Conservation (phyloP, 2,329 filamentous ascomycete genomes). For the Harringtonia aguacate region DNA sequence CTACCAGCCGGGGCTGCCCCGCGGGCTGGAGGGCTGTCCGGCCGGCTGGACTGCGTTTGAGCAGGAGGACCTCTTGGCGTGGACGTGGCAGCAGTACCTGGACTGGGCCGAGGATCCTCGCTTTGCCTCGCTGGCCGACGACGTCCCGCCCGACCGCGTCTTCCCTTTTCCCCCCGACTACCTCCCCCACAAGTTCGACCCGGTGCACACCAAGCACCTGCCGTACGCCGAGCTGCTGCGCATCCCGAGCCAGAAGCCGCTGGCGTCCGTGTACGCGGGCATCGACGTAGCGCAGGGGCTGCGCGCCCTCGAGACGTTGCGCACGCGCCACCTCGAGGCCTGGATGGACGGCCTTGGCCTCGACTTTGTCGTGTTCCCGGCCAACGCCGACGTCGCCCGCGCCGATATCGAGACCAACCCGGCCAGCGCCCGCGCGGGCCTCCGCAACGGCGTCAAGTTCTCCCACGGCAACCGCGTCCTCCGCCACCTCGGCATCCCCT, state of each 20-base stretch:
- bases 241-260: too few relatives aligned
- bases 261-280: too few relatives aligned
- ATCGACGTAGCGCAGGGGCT: too few relatives aligned
- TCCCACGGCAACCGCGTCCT: conserved; percentile 42
- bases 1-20: not conserved
- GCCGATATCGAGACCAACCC: not conserved
- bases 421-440: conserved; percentile 14
- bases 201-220: not conserved
- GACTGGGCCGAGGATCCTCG: not conserved
- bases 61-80: not conserved
- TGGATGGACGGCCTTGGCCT: not conserved
- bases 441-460: conserved; percentile 41
- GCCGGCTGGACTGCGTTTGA: not conserved
- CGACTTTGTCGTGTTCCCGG: not conserved
- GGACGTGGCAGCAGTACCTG: not conserved
- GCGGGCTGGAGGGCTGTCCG: not conserved
- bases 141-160: not conserved
- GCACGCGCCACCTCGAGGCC: not conserved
- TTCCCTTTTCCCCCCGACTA: not conserved
- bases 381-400: not conserved
- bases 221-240: too few relatives aligned
- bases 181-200: not conserved
- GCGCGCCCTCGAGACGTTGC: too few relatives aligned
- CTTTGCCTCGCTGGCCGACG: not conserved
- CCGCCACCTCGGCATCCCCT: conserved; percentile 43